Conservation (phyloP, 768 basidiomycete species). For the Lentinula aciculospora region DNA sequence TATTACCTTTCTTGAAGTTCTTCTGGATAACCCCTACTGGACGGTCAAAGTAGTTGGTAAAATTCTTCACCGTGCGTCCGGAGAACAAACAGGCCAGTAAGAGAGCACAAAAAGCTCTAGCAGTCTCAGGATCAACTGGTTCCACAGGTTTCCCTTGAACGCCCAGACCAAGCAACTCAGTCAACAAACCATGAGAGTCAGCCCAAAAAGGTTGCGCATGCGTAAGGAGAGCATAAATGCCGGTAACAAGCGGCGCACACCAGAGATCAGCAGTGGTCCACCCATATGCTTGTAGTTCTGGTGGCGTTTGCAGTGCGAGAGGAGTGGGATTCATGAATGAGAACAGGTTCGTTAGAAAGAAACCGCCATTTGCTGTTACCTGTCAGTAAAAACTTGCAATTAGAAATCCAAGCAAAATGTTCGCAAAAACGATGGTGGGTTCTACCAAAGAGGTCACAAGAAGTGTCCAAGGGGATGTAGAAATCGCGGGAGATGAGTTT, state of each 20-base stretch:
- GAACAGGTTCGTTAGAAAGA: conserved; percentile 72
- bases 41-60: conserved; percentile 20
- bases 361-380: conserved; percentile 74
- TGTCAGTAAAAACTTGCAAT: conserved; percentile 23
- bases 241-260: conserved; percentile 77
- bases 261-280: conserved; percentile 86
- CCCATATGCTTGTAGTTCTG: conserved; percentile 75
- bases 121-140: conserved; percentile 56
- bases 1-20: conserved; percentile 1
- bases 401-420: neutral
- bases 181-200: conserved; percentile 45
- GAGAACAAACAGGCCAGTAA: conserved; percentile 59
- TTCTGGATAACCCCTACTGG: neutral
- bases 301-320: conserved; percentile 65
- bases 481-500: conserved; percentile 43
- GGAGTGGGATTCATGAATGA: conserved; percentile 72
- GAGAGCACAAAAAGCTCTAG: conserved; percentile 67
- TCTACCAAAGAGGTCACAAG: conserved; percentile 67
- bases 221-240: conserved; percentile 74
- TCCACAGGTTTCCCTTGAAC: conserved; percentile 28
- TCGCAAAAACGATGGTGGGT: neutral
- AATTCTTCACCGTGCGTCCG: conserved; percentile 62
- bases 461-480: conserved; percentile 72
- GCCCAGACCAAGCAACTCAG: conserved; percentile 37
- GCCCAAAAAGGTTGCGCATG: conserved; percentile 86